Percentiles rank a stretch among this genome's conserved stretches.
phyloP scores from a whole-genome alignment of 2,329 filamentous ascomycete genomes.

The Talaromyces sp. region DNA sequence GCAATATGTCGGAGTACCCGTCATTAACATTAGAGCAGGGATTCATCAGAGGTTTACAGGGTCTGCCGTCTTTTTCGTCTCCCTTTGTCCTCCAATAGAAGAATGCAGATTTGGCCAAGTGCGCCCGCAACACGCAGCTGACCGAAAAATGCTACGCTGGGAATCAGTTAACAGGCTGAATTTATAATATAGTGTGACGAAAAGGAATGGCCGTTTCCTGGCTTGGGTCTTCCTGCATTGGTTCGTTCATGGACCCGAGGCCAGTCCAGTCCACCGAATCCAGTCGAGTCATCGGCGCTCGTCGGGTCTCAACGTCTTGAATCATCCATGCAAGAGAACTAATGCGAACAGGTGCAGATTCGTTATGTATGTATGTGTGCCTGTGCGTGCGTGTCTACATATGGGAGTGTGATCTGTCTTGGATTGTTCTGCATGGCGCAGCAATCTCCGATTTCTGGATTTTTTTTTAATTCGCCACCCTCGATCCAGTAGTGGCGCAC shows the following conservation, averaged over 20 bases:
- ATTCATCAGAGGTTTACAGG: neutral
- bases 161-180: neutral
- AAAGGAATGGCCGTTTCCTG: neutral
- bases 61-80: neutral
- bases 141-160: neutral
- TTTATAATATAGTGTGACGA: neutral
- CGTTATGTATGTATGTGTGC: neutral
- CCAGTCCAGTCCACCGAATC: neutral
- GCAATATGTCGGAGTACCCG: neutral
- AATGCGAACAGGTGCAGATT: neutral
- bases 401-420: neutral
- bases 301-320: neutral
- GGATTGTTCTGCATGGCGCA: neutral
- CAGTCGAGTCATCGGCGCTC: neutral
- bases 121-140: neutral
- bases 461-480: neutral
- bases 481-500: neutral
- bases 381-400: neutral
- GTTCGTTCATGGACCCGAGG: neutral
- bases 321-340: neutral
- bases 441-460: neutral
- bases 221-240: neutral
- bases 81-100: neutral
- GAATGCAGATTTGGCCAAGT: neutral
- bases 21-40: neutral